Conservation (phyloP, 129 eudicot species). For the Silybum marianum region DNA sequence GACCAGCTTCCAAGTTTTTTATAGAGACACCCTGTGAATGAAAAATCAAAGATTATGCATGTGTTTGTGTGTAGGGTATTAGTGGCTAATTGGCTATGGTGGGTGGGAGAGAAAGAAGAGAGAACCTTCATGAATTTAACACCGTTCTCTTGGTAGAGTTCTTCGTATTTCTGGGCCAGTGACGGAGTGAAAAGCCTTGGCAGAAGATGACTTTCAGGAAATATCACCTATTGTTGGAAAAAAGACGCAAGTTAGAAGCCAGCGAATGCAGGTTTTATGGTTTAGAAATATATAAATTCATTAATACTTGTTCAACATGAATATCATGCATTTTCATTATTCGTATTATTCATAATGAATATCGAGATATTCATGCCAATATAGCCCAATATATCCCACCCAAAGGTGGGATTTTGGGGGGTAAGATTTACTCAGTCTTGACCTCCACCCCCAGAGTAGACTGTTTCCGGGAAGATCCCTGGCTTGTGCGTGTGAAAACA, state of each 20-base stretch:
- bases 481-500: background rate
- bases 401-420: background rate
- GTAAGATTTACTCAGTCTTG: background rate
- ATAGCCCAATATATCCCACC: too few species aligned
- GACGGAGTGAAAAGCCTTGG: constrained; percentile 85
- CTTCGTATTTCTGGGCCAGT: constrained; percentile 79
- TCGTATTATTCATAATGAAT: background rate
- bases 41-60: constrained; percentile 10
- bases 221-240: constrained; percentile 51
- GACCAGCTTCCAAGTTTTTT: constrained; percentile 73
- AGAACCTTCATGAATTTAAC: constrained; percentile 83
- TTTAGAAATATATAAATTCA: background rate
- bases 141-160: constrained; percentile 73
- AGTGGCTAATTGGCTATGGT: background rate
- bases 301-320: background rate
- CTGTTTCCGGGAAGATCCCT: background rate
- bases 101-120: constrained; percentile 21
- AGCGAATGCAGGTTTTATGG: background rate
- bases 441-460: background rate
- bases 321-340: background rate
- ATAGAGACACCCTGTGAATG: constrained; percentile 71
- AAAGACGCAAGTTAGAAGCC: constrained; percentile 24
- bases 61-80: constrained; percentile 10
- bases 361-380: too few species aligned
- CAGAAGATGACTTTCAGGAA: constrained; percentile 86